These are phyloP conservation scores for Puccinia coronata DNA, from an alignment of 1,284 basidiomycete genomes.

Conservation along the genomic window DNA sequence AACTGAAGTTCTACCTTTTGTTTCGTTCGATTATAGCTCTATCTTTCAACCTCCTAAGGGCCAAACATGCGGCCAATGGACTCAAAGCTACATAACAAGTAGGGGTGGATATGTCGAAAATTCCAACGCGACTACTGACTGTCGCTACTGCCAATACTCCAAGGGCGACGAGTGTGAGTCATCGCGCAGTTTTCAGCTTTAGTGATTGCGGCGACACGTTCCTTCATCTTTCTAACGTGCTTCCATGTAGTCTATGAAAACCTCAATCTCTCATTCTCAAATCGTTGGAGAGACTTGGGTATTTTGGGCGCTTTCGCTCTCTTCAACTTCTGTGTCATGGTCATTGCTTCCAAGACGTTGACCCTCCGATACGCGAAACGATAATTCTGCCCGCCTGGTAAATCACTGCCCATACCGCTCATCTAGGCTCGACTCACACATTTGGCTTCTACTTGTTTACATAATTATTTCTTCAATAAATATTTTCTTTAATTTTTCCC, in stretches of 20 bases:
- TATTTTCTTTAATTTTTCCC: too few relatives aligned
- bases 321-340: constrained; percentile 43
- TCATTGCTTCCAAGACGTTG: constrained; percentile 31
- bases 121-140: constrained; percentile 65
- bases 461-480: too few relatives aligned
- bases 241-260: neutral
- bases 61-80: constrained; percentile 48
- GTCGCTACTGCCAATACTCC: constrained; percentile 73
- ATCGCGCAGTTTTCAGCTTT: neutral
- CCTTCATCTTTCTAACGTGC: neutral
- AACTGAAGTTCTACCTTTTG: neutral
- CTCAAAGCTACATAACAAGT: constrained; percentile 15
- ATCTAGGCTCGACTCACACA: too few relatives aligned
- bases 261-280: constrained; percentile 25
- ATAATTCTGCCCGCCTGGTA: too few relatives aligned
- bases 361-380: constrained; percentile 42
- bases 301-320: constrained; percentile 21
- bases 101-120: constrained; percentile 67
- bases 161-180: constrained; percentile 54
- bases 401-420: too few relatives aligned
- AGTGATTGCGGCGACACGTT: too few relatives aligned
- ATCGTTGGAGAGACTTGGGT: constrained; percentile 47
- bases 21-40: neutral
- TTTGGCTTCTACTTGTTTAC: too few relatives aligned
- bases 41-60: constrained; percentile 41